Percentiles rank a stretch among this genome's conserved stretches.
phyloP scores from a whole-genome alignment of 495 filamentous ascomycete genomes.

The Hapsidospora chrysogenum region DNA sequence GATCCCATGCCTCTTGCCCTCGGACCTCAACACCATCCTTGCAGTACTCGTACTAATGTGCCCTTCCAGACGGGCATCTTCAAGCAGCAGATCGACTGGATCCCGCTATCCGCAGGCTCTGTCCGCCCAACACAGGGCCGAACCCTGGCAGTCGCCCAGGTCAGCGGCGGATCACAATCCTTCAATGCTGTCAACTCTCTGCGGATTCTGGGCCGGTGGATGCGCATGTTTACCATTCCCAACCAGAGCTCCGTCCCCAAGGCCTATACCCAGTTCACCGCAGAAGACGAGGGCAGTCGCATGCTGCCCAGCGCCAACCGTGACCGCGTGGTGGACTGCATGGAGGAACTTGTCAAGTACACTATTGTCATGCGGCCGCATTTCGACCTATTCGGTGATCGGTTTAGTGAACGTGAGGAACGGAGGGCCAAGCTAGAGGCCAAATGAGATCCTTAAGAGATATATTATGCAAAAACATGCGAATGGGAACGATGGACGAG shows the following conservation, averaged over 20 bases:
- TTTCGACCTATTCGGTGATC: constrained; percentile 45
- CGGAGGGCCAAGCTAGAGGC: constrained; percentile 8
- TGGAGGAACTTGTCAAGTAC: constrained; percentile 67
- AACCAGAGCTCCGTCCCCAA: constrained; percentile 52
- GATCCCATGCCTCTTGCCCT: not conserved
- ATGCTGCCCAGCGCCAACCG: constrained; percentile 45
- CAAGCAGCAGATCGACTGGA: constrained; percentile 68
- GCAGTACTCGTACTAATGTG: not conserved
- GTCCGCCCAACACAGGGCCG: constrained; percentile 55
- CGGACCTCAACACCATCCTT: not conserved
- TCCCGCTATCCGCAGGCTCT: constrained; percentile 42
- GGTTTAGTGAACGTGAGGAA: constrained; percentile 37
- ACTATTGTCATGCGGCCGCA: constrained; percentile 48
- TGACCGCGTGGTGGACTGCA: constrained; percentile 55
- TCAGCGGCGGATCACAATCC: constrained; percentile 50
- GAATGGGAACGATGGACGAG: no score
- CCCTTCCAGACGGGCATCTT: constrained; percentile 54
- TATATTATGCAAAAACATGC: no score
- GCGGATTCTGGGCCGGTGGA: constrained; percentile 55
- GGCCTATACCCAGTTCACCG: constrained; percentile 46
- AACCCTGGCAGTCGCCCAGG: constrained; percentile 47
- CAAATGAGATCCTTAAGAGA: no score
- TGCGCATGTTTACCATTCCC: constrained; percentile 61
- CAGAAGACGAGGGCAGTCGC: constrained; percentile 29
- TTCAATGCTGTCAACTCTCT: constrained; percentile 64